phyloP scores from a whole-genome alignment of 2,329 filamentous ascomycete genomes.

The Colletotrichum kahawae region DNA sequence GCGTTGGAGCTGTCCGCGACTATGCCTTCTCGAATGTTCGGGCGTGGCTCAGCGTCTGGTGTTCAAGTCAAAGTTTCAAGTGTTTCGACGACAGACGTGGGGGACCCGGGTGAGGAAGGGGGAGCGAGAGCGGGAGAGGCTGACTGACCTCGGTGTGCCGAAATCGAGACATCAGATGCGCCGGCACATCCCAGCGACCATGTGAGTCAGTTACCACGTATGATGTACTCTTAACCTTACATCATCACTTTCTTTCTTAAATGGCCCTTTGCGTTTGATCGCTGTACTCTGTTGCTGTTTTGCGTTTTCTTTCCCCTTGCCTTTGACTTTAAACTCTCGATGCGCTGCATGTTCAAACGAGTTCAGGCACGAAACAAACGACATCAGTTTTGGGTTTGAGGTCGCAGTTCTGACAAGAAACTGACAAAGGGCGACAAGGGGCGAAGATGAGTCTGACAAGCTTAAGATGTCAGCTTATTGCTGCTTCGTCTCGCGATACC shows the following conservation, averaged over 20 bases:
- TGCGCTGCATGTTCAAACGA: neutral
- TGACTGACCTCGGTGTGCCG: neutral
- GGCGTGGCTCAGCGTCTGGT: neutral
- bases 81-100: constrained; percentile 13
- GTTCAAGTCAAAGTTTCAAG: neutral
- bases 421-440: neutral
- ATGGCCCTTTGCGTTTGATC: neutral
- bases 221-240: neutral
- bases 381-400: neutral
- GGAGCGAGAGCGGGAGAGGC: neutral
- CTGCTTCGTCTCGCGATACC: neutral
- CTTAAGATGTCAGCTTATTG: neutral
- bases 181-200: neutral
- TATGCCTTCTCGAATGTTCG: neutral
- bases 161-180: neutral
- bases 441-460: neutral
- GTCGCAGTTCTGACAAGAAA: neutral
- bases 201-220: neutral
- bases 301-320: neutral
- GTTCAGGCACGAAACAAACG: neutral
- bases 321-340: neutral
- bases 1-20: neutral
- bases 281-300: neutral
- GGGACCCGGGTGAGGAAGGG: neutral
- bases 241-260: neutral